Conservation (phyloP, 176 grass and related monocot species). For the Hsuehochloa calcarea region DNA sequence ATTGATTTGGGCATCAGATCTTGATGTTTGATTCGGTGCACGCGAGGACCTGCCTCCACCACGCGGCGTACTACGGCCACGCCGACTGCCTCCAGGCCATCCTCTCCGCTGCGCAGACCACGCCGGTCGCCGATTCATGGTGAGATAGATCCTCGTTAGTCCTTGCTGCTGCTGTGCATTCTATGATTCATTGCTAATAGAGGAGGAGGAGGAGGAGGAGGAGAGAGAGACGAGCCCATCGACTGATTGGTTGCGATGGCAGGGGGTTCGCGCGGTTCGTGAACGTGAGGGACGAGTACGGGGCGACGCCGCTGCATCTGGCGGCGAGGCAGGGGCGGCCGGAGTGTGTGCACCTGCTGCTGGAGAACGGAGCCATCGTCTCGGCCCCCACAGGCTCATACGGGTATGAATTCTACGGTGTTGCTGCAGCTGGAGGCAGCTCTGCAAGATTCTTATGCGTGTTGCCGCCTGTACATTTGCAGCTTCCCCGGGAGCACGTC, state of each 20-base stretch:
- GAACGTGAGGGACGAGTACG: constrained; percentile 59
- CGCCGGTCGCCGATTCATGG: constrained; percentile 47
- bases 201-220: too few species aligned
- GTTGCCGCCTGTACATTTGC: not conserved
- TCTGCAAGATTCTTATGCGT: not conserved
- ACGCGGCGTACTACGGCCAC: constrained; percentile 70
- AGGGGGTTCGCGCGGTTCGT: constrained; percentile 67
- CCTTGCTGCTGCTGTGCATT: not conserved
- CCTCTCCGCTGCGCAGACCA: constrained; percentile 46
- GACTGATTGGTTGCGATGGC: not conserved
- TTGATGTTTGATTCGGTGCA: constrained; percentile 69
- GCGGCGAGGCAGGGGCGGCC: constrained; percentile 46
- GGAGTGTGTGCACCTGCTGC: constrained; percentile 49
- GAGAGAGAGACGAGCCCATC: too few species aligned
- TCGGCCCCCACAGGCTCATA: not conserved
- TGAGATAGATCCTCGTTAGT: not conserved
- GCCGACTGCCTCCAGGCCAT: constrained; percentile 53
- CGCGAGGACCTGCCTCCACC: constrained; percentile 65
- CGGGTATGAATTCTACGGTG: too few species aligned
- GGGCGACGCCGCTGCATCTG: constrained; percentile 66
- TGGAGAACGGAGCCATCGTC: constrained; percentile 56
- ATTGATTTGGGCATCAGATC: constrained; percentile 31
- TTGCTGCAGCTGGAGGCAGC: too few species aligned
- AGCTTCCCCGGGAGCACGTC: constrained; percentile 77
- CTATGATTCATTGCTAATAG: not conserved